Conservation (phyloP, 78 protist genomes). For the Dictyostelium intermedium region DNA sequence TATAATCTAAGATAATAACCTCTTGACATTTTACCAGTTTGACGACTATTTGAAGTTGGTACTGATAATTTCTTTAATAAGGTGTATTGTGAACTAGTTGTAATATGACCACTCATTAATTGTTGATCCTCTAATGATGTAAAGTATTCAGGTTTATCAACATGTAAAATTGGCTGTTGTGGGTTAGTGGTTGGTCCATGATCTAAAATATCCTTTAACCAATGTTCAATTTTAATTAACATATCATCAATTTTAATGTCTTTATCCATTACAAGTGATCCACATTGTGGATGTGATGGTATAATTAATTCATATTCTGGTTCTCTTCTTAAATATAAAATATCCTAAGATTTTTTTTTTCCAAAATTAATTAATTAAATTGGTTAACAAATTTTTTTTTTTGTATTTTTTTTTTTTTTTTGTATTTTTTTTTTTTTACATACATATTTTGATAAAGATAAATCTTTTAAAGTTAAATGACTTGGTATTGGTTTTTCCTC, state of each 20-base stretch:
- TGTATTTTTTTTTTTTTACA: not conserved
- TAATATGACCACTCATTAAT: constrained; percentile 46
- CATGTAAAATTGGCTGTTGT: not conserved
- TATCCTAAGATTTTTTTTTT: constrained; percentile 6
- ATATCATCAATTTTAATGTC: constrained; percentile 62
- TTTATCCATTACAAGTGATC: constrained; percentile 50
- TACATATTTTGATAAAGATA: constrained; percentile 17
- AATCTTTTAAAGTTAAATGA: constrained; percentile 22
- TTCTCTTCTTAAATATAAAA: constrained; percentile 60
- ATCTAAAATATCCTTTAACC: constrained; percentile 27
- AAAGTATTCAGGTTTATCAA: constrained; percentile 37
- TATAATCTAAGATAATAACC: constrained; percentile 60
- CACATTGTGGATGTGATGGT: constrained; percentile 28
- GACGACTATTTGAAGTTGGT: constrained; percentile 8
- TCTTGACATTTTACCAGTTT: constrained; percentile 25
- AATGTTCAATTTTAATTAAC: constrained; percentile 14
- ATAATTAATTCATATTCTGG: constrained; percentile 60
- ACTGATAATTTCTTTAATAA: constrained; percentile 47
- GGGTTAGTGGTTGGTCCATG: not conserved
- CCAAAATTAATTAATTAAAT: not conserved
- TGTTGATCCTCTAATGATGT: constrained; percentile 42
- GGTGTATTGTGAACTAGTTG: not conserved
- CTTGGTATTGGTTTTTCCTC: constrained; percentile 43
- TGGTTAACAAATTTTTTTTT: no score
- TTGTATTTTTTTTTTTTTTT: not conserved